phyloP scores from a whole-genome alignment of 371 early-diverging fungal genomes.

The Mortierella sp. region DNA sequence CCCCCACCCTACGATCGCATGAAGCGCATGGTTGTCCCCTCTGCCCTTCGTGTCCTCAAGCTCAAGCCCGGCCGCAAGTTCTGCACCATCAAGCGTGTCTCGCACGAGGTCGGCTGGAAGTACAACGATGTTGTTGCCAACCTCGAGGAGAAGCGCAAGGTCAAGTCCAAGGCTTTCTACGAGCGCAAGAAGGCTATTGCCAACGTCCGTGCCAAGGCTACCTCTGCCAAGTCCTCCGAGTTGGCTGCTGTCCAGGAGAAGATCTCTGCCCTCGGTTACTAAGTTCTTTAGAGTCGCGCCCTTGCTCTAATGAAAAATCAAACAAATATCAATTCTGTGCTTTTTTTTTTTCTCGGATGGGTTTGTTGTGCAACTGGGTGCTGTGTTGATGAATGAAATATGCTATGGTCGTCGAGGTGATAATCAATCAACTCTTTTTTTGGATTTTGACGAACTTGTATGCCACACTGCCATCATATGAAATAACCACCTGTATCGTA shows the following conservation, averaged over 20 bases:
- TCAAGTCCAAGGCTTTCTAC: constrained; percentile 92
- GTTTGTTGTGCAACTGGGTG: neutral
- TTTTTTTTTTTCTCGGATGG: neutral
- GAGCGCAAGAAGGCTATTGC: constrained; percentile 89
- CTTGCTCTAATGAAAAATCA: constrained; percentile 31
- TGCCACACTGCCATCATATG: too few relatives aligned
- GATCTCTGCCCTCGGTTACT: constrained; percentile 73
- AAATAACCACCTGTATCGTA: too few relatives aligned
- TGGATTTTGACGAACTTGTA: too few relatives aligned
- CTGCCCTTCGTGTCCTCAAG: constrained; percentile 97
- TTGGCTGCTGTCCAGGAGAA: constrained; percentile 67
- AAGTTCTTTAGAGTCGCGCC: constrained; percentile 52
- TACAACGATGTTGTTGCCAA: constrained; percentile 96
- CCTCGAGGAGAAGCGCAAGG: constrained; percentile 98
- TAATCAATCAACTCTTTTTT: too few relatives aligned
- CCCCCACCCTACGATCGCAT: constrained; percentile 97
- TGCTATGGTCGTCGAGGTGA: too few relatives aligned
- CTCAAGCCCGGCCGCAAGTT: constrained; percentile 98
- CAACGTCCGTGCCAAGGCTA: constrained; percentile 71
- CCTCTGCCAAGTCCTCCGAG: constrained; percentile 66
- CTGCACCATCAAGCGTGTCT: constrained; percentile 95
- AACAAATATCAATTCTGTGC: neutral
- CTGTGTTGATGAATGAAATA: too few relatives aligned
- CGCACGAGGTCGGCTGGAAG: constrained; percentile 99
- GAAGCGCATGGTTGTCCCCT: constrained; percentile 98